Conservation (phyloP, 352 stramenopile species). For the Phytophthora fragariaefolia region DNA sequence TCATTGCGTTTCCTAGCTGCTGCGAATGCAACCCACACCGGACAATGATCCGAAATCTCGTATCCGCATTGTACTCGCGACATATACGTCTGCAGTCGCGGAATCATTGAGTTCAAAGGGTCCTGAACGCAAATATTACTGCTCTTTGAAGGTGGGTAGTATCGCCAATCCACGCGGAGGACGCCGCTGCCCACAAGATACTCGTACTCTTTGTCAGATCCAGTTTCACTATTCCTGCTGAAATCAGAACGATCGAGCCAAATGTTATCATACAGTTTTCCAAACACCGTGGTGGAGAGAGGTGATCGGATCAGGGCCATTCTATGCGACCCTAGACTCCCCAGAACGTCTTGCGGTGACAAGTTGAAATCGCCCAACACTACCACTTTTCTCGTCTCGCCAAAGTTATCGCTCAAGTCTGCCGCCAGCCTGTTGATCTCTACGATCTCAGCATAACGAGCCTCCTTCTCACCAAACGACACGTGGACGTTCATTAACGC, state of each 20-base stretch:
- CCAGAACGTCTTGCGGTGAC: constrained; percentile 50
- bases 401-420: constrained; percentile 15
- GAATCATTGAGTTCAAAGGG: constrained; percentile 32
- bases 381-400: constrained; percentile 40
- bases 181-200: constrained; percentile 53
- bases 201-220: neutral
- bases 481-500: constrained; percentile 62
- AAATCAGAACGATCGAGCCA: constrained; percentile 47
- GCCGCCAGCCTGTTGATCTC: constrained; percentile 44
- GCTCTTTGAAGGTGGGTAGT: constrained; percentile 50
- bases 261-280: constrained; percentile 76
- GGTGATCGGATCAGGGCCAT: constrained; percentile 59
- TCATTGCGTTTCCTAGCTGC: constrained; percentile 2
- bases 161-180: constrained; percentile 66
- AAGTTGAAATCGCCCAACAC: constrained; percentile 78
- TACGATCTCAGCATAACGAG: constrained; percentile 40
- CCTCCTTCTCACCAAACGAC: constrained; percentile 42
- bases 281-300: constrained; percentile 58
- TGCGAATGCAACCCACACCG: constrained; percentile 60
- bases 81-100: constrained; percentile 39
- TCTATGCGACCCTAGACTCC: constrained; percentile 24
- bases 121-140: constrained; percentile 18
- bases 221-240: neutral
- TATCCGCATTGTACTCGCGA: constrained; percentile 50
- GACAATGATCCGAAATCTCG: constrained; percentile 73